These are phyloP conservation scores for Verbena officinalis DNA, from an alignment of 257 asterid genomes.

Conservation along the genomic window DNA sequence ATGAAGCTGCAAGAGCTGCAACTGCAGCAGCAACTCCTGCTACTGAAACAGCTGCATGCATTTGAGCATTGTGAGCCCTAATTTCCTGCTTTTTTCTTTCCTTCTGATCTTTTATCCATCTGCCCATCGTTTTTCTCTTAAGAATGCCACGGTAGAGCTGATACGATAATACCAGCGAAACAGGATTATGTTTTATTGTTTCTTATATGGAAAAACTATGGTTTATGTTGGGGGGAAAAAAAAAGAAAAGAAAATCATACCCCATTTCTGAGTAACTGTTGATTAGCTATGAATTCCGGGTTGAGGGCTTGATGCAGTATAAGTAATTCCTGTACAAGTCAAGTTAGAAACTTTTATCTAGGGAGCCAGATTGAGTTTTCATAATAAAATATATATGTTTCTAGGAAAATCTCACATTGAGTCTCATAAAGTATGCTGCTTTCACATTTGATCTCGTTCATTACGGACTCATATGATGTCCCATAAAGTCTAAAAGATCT, in stretches of 20 bases:
- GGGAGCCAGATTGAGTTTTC: no score
- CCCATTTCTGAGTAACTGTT: constrained; percentile 63
- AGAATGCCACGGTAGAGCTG: constrained; percentile 56
- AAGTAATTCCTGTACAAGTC: constrained; percentile 55
- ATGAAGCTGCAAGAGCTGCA: constrained; percentile 75
- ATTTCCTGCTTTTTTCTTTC: constrained; percentile 80
- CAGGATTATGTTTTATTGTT: constrained; percentile 1
- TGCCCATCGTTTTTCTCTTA: constrained; percentile 70
- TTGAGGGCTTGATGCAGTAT: constrained; percentile 73
- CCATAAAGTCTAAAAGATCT: no score
- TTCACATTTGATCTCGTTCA: no score
- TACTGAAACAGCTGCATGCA: constrained; percentile 81
- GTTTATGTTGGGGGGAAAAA: no score
- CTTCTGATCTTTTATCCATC: constrained; percentile 79
- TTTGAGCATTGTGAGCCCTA: constrained; percentile 79
- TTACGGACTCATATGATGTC: no score
- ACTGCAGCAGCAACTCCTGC: constrained; percentile 93
- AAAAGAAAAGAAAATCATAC: constrained; percentile 29
- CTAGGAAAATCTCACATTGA: no score
- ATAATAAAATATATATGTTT: no score
- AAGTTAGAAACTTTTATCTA: constrained; percentile 2
- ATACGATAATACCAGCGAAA: constrained; percentile 9
- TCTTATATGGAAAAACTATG: background rate
- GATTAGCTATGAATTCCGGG: constrained; percentile 59
- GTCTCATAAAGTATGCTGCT: no score